Evolutionary conservation across 345 rosid genomes (phyloP).

Genomic region (Gossypium bickii): DNA sequence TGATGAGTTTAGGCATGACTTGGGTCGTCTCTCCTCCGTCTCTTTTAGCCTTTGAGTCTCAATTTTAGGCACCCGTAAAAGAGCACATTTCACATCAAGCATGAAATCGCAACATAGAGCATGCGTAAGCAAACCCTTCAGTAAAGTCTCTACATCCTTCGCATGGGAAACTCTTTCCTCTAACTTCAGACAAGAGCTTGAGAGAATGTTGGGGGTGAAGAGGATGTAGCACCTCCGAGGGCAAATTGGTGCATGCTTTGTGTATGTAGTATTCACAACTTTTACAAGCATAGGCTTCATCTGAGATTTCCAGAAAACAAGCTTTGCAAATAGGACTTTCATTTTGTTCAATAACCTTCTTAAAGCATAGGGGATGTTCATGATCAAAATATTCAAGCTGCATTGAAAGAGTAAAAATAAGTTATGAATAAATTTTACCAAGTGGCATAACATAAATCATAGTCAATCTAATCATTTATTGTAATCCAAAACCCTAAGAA

Average conservation of each 20-base stretch:
- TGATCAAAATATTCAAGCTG: not conserved
- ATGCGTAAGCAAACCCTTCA: not conserved
- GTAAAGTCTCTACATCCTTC: not conserved
- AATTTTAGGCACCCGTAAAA: not conserved
- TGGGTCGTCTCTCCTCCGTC: not conserved
- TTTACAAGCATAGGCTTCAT: not conserved
- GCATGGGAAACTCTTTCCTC: not conserved
- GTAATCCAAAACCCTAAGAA: no score
- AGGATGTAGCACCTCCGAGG: not conserved
- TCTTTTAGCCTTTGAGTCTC: not conserved
- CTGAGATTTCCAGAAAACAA: not conserved
- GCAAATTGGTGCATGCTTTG: conserved; percentile 5
- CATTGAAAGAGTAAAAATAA: not conserved
- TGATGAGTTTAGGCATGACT: not conserved
- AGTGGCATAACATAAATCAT: not conserved
- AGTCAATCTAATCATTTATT: not conserved
- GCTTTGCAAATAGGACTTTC: not conserved
- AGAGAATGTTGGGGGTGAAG: conserved; percentile 19
- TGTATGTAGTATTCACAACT: conserved; percentile 10
- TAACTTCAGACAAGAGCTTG: not conserved
- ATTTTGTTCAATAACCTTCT: not conserved
- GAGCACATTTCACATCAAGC: conserved; percentile 15
- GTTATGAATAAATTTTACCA: not conserved
- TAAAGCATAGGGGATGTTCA: not conserved
- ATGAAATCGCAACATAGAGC: conserved; percentile 11